A percentile compares a stretch with the other conserved stretches of the same genome.
Conservation (phyloP, 805 yeast genomes). For the Brettanomyces sp. region DNA sequence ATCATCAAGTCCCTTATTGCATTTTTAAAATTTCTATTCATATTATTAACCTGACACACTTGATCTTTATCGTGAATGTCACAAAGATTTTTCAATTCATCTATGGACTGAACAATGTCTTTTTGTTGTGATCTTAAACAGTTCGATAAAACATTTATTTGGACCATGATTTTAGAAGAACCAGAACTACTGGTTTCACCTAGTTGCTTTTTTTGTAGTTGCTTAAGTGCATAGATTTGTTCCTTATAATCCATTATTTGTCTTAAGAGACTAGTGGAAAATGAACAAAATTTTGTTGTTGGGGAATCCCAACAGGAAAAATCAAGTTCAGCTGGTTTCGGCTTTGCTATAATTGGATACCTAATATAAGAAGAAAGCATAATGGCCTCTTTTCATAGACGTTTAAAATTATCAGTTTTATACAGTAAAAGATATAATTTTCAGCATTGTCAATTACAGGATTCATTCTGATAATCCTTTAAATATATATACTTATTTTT, state of each 20-base stretch:
- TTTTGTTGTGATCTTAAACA: slow-evolving; percentile 32
- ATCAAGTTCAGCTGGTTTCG: too few relatives aligned
- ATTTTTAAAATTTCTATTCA: slow-evolving; percentile 71
- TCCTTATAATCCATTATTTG: slow-evolving; percentile 1
- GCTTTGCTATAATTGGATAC: too few relatives aligned
- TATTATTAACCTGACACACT: slow-evolving; percentile 77
- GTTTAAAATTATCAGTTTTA: too few relatives aligned
- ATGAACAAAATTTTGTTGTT: background rate
- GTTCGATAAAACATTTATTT: background rate
- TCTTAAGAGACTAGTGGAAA: background rate
- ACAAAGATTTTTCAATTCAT: slow-evolving; percentile 57
- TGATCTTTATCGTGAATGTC: slow-evolving; percentile 59
- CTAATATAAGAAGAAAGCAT: too few relatives aligned
- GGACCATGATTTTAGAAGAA: background rate
- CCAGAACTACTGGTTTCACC: background rate
- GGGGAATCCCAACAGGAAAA: too few relatives aligned
- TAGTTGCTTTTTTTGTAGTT: slow-evolving; percentile 7
- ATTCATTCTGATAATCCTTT: too few relatives aligned
- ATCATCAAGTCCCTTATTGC: slow-evolving; percentile 74
- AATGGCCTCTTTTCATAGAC: too few relatives aligned
- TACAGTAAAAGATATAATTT: too few relatives aligned
- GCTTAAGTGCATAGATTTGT: slow-evolving; percentile 4
- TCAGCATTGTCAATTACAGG: too few relatives aligned
- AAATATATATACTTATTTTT: too few relatives aligned
- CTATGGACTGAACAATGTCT: slow-evolving; percentile 63